Evolutionary conservation across 306 rosid genomes (phyloP).

Genomic region (Cicer arietinum): DNA sequence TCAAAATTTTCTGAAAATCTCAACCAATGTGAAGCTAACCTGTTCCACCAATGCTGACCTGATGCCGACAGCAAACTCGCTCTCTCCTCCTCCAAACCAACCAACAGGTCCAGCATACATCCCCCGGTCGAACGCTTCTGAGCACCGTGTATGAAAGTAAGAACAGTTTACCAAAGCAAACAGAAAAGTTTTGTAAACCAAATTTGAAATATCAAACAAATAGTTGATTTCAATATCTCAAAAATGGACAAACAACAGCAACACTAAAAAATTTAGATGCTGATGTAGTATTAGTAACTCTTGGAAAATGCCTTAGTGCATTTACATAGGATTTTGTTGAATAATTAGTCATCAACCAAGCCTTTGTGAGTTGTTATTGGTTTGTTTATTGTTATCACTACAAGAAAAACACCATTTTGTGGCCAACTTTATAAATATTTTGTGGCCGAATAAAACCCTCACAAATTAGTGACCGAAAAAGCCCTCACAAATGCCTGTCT

Average conservation of each 20-base stretch:
- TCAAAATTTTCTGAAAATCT: slow-evolving; percentile 30
- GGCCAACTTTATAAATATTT: too few relatives aligned
- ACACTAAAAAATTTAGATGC: not conserved
- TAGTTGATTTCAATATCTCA: slow-evolving; percentile 2
- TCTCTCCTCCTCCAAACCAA: slow-evolving; percentile 98
- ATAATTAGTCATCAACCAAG: too few relatives aligned
- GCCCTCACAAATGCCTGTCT: too few relatives aligned
- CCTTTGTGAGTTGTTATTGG: too few relatives aligned
- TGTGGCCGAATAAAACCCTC: too few relatives aligned
- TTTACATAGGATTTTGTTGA: too few relatives aligned
- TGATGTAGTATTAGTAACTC: not conserved
- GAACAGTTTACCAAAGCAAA: slow-evolving; percentile 18
- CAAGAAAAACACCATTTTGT: too few relatives aligned
- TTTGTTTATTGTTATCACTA: too few relatives aligned
- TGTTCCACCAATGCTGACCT: slow-evolving; percentile 88
- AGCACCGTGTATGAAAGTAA: slow-evolving; percentile 33
- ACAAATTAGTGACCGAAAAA: too few relatives aligned
- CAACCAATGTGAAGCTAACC: slow-evolving; percentile 58
- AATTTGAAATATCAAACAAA: slow-evolving; percentile 20
- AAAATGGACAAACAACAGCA: not conserved
- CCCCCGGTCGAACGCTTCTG: slow-evolving; percentile 94
- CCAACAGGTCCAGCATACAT: slow-evolving; percentile 99
- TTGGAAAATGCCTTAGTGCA: too few relatives aligned
- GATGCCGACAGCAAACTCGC: slow-evolving; percentile 97
- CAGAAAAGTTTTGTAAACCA: slow-evolving; percentile 19